Base-by-base conservation (phyloP, 441 rosid genomes). In the Flueggea neowawraea region DNA sequence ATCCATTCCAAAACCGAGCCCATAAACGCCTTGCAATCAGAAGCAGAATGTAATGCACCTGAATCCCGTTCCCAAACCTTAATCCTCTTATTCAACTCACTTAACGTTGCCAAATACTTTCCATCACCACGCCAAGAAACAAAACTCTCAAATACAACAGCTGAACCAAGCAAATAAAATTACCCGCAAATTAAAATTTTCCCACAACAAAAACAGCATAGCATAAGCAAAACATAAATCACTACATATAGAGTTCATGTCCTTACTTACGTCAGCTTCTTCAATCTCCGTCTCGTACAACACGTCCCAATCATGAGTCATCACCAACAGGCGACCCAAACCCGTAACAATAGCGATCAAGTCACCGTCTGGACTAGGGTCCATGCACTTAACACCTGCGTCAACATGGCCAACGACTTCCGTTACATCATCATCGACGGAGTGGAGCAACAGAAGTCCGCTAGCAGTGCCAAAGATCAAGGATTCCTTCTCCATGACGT, bases 101-200 rank as follows among this genome's bases (percentile, higher is more conserved):
- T 75, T 59, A 94, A 62, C 11, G 94, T 89, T 3, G 84, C 90
- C 51, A 94, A 83, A 72, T 82, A 91, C 72, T 86, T 94, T 3
- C 96, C 99, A 83, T 94, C 99, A 47, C 99, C 99, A 62, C 97
- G 78, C 97, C 97, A 94, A 50, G 96, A 80, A 63, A 91, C 70
- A 45, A 83, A 76, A 75, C 78, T 69, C 70, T 70, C 82, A 62
- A 66, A 79, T 31, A 78, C 48, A 65, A 65, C 68, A 56, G 14
- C 13, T 10, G 16, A 47, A 32, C 15, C 50, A 55, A 14, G 16
- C 28, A 60, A 54, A 36, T 8, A 36, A 36, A 36, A 36, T 36
- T 36, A 8, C 9, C 9, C 41, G 4, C 41, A 36, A 36, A 36
- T 36, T 8, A 36, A 36, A 5, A 36, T 8, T 0, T 36, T 36